Conservation (phyloP, 2,329 filamentous ascomycete genomes). For the Pseudogymnoascus sp. region DNA sequence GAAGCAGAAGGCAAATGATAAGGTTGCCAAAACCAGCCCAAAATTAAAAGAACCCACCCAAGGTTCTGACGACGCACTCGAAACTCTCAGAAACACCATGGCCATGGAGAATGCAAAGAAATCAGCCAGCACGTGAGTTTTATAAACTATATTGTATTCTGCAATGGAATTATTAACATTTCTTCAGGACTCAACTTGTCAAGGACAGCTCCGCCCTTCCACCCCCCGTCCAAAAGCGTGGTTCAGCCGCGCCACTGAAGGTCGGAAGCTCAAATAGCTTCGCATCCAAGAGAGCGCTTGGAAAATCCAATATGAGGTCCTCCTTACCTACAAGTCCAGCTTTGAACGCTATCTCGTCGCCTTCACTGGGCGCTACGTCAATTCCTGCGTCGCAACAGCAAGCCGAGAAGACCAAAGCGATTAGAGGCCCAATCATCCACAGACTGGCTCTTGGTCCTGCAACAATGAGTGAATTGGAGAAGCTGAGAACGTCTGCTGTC, state of each 20-base stretch:
- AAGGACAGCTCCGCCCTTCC: constrained; percentile 25
- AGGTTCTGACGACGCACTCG: constrained; percentile 45
- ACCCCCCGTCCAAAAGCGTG: constrained; percentile 19
- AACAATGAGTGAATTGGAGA: constrained; percentile 41
- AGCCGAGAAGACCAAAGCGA: constrained; percentile 47
- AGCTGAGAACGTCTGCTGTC: constrained; percentile 42
- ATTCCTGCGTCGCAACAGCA: constrained; percentile 45
- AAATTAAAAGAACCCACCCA: constrained; percentile 31
- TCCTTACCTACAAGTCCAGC: constrained; percentile 50
- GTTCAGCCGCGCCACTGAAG: constrained; percentile 13
- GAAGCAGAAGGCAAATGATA: background rate
- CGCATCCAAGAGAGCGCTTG: constrained; percentile 17
- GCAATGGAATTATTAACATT: constrained; percentile 18
- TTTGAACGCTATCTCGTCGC: constrained; percentile 47
- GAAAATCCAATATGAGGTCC: constrained; percentile 18
- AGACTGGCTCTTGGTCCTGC: constrained; percentile 51
- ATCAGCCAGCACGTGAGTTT: constrained; percentile 38
- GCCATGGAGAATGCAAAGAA: constrained; percentile 39
- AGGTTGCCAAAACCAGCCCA: constrained; percentile 11
- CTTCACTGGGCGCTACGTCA: constrained; percentile 43
- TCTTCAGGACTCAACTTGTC: constrained; percentile 34
- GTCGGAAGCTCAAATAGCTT: background rate
- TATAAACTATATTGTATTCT: background rate
- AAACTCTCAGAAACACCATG: constrained; percentile 40
- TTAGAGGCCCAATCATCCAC: constrained; percentile 49